These are phyloP conservation scores for Turnera subulata DNA, from an alignment of 345 rosid species.

Conservation along the genomic window DNA sequence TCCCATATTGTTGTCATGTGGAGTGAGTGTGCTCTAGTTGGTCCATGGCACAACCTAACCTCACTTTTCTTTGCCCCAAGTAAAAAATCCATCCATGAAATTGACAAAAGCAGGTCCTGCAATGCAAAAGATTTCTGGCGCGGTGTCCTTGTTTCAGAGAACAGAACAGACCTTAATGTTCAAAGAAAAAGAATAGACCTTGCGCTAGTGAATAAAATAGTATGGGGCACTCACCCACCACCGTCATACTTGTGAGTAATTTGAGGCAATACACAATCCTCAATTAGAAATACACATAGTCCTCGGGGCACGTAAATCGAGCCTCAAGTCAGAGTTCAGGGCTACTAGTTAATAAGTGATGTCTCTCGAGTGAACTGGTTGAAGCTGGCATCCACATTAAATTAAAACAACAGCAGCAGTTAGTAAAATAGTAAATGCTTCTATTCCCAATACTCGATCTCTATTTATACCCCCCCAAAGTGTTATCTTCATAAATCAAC, in stretches of 20 bases:
- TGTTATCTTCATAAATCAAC: neutral
- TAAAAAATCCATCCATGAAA: no score
- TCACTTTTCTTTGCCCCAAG: neutral
- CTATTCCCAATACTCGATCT: neutral
- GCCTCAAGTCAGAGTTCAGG: neutral
- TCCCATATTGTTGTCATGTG: conserved; percentile 2
- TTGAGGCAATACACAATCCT: no score
- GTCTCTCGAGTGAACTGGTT: conserved; percentile 8
- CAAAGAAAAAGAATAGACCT: no score
- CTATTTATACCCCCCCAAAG: conserved; percentile 5
- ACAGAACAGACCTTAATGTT: conserved; percentile 15
- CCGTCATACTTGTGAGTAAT: no score
- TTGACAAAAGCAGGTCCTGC: no score
- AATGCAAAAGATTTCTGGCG: no score
- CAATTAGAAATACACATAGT: neutral
- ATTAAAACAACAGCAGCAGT: neutral
- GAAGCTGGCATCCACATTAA: conserved; percentile 19
- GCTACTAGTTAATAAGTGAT: conserved; percentile 8
- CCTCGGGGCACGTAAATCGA: neutral
- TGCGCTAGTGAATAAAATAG: conserved; percentile 14
- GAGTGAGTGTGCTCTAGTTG: neutral
- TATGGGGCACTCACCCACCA: no score
- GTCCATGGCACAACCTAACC: conserved; percentile 1
- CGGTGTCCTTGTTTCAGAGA: neutral
- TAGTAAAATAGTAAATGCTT: neutral